These are phyloP conservation scores for Xylaria polymorpha DNA, from an alignment of 2,329 filamentous ascomycete genomes.

Conservation along the genomic window DNA sequence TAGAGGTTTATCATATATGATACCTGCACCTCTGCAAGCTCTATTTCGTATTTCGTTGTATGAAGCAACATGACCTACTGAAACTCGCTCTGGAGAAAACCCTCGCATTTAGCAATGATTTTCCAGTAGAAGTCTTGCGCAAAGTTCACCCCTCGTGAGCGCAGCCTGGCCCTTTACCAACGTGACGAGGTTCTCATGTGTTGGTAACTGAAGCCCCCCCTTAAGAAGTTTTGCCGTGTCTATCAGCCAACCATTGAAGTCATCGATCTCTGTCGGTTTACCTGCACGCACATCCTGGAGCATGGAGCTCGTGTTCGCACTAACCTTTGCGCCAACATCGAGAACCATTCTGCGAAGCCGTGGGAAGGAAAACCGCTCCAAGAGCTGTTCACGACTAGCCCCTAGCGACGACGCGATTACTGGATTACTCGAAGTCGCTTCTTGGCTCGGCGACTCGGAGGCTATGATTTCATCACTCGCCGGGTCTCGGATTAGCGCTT, in stretches of 20 bases:
- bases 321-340: slow-evolving; percentile 60
- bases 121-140: slow-evolving; percentile 19
- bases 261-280: slow-evolving; percentile 49
- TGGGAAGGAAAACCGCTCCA: slow-evolving; percentile 57
- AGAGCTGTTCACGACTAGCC: slow-evolving; percentile 54
- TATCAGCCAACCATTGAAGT: slow-evolving; percentile 69
- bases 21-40: not conserved
- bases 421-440: slow-evolving; percentile 7
- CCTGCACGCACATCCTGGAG: slow-evolving; percentile 67
- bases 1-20: not conserved
- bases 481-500: slow-evolving; percentile 72
- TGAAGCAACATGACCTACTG: not conserved
- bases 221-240: slow-evolving; percentile 58
- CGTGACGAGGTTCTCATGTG: slow-evolving; percentile 56
- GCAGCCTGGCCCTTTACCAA: slow-evolving; percentile 55
- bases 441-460: not conserved
- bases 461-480: slow-evolving; percentile 55
- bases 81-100: not conserved
- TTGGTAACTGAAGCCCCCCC: slow-evolving; percentile 50
- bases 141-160: slow-evolving; percentile 53
- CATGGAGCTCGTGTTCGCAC: slow-evolving; percentile 70
- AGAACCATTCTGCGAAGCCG: slow-evolving; percentile 60
- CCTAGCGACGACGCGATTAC: slow-evolving; percentile 43
- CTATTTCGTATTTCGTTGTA: not conserved
- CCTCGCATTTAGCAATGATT: not conserved